Percentiles rank a stretch among this genome's conserved stretches.
Conservation (phyloP, 2,329 filamentous ascomycete species). For the Penicillium brasilianum region DNA sequence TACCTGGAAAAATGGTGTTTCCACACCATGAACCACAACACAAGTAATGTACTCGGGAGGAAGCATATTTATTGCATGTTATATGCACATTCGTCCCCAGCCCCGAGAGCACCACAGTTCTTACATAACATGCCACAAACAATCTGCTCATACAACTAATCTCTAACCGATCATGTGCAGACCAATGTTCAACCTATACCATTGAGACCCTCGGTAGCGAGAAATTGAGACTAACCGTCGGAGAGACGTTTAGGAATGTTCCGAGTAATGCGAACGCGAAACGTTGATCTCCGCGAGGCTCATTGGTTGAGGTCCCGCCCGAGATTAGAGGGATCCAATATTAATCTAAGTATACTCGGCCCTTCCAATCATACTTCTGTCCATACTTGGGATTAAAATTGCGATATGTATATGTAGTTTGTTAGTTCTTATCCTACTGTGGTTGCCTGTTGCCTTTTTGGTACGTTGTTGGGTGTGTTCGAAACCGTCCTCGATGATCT, state of each 20-base stretch:
- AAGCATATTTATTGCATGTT: background rate
- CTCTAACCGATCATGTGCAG: background rate
- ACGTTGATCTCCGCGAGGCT: slow-evolving; percentile 3
- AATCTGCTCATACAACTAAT: background rate
- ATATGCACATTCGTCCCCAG: background rate
- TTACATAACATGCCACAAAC: slow-evolving; percentile 1
- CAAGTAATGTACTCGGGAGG: background rate
- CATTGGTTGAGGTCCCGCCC: background rate
- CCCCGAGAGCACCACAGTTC: background rate
- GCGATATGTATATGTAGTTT: background rate
- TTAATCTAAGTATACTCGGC: background rate
- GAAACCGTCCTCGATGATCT: background rate
- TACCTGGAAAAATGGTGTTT: background rate
- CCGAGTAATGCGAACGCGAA: slow-evolving; percentile 10
- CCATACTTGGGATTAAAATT: background rate
- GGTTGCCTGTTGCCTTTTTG: background rate
- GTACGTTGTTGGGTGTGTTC: background rate
- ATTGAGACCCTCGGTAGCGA: slow-evolving; percentile 1
- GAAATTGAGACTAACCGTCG: background rate
- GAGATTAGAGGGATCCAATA: slow-evolving; percentile 3
- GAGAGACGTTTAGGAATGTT: slow-evolving; percentile 7
- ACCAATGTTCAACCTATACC: too few relatives aligned
- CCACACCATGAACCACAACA: background rate
- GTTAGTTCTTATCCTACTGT: too few relatives aligned
- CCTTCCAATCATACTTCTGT: background rate